Evolutionary conservation across 78 protist species (phyloP), one percentile per base, ranked within the genome.

Genomic region (Speleostelium caveatum): DNA sequence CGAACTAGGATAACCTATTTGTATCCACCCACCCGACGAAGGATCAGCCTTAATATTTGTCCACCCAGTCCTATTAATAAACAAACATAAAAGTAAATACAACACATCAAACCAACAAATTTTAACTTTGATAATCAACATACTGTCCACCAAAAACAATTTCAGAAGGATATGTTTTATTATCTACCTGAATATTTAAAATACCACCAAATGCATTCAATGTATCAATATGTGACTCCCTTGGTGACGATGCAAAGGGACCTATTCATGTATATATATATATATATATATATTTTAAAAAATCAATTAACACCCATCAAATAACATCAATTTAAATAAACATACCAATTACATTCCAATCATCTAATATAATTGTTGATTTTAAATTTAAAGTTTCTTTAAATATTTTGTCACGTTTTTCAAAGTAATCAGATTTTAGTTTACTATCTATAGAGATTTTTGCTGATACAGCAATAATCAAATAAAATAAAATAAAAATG

Each of bases 181-280:
- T 51, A 62, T 73, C 93, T 41, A 39, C 93, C 22, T 67, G 22
- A 26, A 86, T 86, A 22, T 39, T 39, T 26, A 28, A 45, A 26
- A 86, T 86, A 19, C 83, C 83, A 30, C 93, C 93, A 61, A 72
- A 86, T 22, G 83, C 79, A 53, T 59, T 58, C 32, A 86, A 32
- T 6, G 72, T 73, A 86, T 86, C 93, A n/a, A 58, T 83, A n/a
- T n/a, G n/a, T 66, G 66, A 69, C 61, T 86, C 93, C 39, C 93
- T 67, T 45, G 76, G 79, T n/a, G 90, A 69, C 0, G 49, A 28
- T 83, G 90, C 79, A 24, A 83, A 83, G 51, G 90, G 90, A 35
- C 59, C 76, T 14, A 78, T 61, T n/a, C n/a, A n/a, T n/a, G n/a
- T n/a, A n/a, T n/a, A n/a, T n/a, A n/a, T n/a, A n/a, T n/a, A n/a